Evolutionary conservation across 2,329 filamentous ascomycete genomes (phyloP).

Genomic region (Ilyonectria destructans): DNA sequence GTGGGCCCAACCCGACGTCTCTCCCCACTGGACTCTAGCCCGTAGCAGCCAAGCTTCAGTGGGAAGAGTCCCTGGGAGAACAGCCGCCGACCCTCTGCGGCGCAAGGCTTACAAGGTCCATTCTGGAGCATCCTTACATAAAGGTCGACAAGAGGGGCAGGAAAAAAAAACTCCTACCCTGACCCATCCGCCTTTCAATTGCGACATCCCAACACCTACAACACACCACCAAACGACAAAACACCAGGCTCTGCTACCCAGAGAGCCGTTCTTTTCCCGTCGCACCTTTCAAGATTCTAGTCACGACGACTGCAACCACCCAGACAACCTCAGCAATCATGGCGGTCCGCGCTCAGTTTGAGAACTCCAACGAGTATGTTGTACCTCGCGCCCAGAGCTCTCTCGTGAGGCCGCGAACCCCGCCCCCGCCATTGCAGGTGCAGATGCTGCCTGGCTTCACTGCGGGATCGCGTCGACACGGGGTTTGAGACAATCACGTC

Average conservation of each 20-base stretch:
- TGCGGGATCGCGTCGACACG: not conserved
- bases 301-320: constrained; percentile 33
- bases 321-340: constrained; percentile 60
- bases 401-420: constrained; percentile 27
- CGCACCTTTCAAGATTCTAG: constrained; percentile 39
- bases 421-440: constrained; percentile 41
- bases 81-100: constrained; percentile 14
- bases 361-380: constrained; percentile 91
- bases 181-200: constrained; percentile 40
- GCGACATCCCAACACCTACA: constrained; percentile 31
- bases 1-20: constrained; percentile 7
- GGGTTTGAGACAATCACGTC: not conserved
- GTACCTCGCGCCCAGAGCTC: constrained; percentile 11
- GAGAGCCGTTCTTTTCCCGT: constrained; percentile 6
- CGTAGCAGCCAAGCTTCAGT: constrained; percentile 25
- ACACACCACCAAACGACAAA: not conserved
- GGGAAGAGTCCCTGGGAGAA: constrained; percentile 12
- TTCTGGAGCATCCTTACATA: constrained; percentile 39
- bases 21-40: not conserved
- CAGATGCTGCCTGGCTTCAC: constrained; percentile 6
- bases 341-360: constrained; percentile 83
- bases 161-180: constrained; percentile 37
- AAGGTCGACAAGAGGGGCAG: constrained; percentile 41
- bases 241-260: constrained; percentile 7
- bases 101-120: constrained; percentile 10